phyloP scores from a whole-genome alignment of 1,139 yeast genomes.

The Yamadazyma dushanensis region DNA sequence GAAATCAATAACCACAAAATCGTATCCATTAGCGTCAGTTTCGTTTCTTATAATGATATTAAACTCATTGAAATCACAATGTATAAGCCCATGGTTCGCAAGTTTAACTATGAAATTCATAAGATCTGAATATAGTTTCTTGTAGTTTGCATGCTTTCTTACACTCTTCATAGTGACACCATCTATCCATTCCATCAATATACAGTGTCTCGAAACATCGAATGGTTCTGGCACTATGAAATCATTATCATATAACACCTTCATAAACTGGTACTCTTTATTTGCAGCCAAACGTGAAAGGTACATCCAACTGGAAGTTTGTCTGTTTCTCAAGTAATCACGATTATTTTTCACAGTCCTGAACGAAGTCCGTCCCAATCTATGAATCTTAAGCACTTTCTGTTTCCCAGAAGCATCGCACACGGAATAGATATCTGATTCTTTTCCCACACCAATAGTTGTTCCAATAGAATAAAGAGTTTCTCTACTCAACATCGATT shows the following conservation, averaged over 20 bases:
- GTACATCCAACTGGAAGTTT: conserved; percentile 85
- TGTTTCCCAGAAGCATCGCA: conserved; percentile 65
- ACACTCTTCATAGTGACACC: conserved; percentile 91
- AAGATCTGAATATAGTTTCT: conserved; percentile 73
- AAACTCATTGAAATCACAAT: conserved; percentile 96
- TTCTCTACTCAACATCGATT: conserved; percentile 73
- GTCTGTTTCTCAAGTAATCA: conserved; percentile 77
- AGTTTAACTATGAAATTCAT: conserved; percentile 84
- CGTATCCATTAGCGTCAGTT: conserved; percentile 55
- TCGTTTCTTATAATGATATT: conserved; percentile 81
- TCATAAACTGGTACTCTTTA: conserved; percentile 89
- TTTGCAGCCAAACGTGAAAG: conserved; percentile 87
- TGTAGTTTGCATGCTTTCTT: conserved; percentile 64
- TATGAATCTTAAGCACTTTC: conserved; percentile 82
- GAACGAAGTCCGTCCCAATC: conserved; percentile 92
- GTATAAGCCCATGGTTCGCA: conserved; percentile 88
- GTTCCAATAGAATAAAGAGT: conserved; percentile 78
- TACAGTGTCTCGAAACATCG: conserved; percentile 89
- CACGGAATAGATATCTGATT: conserved; percentile 91
- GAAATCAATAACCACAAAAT: conserved; percentile 90
- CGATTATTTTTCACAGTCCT: conserved; percentile 89
- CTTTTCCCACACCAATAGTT: conserved; percentile 95
- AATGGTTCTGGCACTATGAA: conserved; percentile 87
- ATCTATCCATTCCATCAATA: conserved; percentile 85
- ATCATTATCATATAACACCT: conserved; percentile 67